phyloP scores from a whole-genome alignment of 2,329 filamentous ascomycete species.

The Phyllosticta citribraziliensis region DNA sequence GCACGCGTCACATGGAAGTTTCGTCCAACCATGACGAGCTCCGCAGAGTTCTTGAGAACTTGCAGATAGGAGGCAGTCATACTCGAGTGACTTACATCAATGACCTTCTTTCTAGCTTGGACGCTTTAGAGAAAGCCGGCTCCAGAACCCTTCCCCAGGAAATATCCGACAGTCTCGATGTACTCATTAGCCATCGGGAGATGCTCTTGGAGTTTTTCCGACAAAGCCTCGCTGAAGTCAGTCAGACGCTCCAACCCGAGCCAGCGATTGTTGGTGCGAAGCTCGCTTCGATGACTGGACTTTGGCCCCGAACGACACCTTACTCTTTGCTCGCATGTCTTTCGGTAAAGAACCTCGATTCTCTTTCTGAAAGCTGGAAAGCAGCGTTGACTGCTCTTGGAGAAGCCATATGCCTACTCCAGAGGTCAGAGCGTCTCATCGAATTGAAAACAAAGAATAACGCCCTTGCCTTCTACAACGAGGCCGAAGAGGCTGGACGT shows the following conservation, averaged over 20 bases:
- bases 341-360: neutral
- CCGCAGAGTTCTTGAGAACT: neutral
- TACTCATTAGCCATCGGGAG: too few species aligned
- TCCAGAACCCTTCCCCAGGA: neutral
- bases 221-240: neutral
- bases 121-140: neutral
- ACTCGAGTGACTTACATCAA: neutral
- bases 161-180: neutral
- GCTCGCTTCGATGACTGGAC: neutral
- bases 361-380: neutral
- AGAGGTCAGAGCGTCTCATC: neutral
- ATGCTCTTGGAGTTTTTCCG: neutral
- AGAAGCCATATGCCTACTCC: neutral
- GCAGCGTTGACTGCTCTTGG: neutral
- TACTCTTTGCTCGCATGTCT: neutral
- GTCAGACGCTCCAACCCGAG: neutral
- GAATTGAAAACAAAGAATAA: neutral
- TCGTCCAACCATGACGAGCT: neutral
- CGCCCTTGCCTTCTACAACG: neutral
- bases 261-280: neutral
- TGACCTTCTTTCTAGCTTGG: neutral
- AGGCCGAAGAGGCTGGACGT: constrained; percentile 34
- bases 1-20: neutral
- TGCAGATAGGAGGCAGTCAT: neutral
- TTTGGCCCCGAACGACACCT: neutral